These are phyloP conservation scores for Cytospora leucostoma DNA, from an alignment of 2,329 filamentous ascomycete genomes.

Conservation along the genomic window DNA sequence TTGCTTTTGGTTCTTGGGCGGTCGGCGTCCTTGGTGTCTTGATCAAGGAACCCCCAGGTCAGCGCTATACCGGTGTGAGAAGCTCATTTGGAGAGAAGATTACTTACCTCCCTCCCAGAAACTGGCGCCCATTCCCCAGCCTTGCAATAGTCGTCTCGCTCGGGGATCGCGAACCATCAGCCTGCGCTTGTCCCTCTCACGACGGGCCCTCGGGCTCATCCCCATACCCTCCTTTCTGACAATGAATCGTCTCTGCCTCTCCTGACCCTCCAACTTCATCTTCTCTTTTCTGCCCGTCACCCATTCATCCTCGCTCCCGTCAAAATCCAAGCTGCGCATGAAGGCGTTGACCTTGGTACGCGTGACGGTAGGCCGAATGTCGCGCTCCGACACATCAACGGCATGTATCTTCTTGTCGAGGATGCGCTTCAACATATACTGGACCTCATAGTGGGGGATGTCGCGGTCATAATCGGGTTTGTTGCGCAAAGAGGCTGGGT, in stretches of 20 bases:
- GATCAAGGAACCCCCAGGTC: neutral
- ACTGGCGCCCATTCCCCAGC: constrained; percentile 22
- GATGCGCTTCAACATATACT: constrained; percentile 21
- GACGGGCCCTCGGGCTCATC: constrained; percentile 2
- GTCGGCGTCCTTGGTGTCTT: neutral
- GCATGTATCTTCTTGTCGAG: constrained; percentile 25
- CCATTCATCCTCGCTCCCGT: constrained; percentile 21
- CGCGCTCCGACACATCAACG: constrained; percentile 11
- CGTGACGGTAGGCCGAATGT: constrained; percentile 5
- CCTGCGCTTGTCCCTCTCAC: constrained; percentile 13
- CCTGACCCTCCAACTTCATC: neutral
- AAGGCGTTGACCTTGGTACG: constrained; percentile 20
- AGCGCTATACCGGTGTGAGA: neutral
- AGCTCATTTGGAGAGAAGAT: neutral
- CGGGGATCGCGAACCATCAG: constrained; percentile 8
- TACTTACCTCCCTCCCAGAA: constrained; percentile 24
- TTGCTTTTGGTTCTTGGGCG: neutral
- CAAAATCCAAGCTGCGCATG: constrained; percentile 20
- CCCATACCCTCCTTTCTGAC: constrained; percentile 1
- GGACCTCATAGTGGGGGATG: constrained; percentile 19
- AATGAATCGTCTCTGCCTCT: constrained; percentile 12
- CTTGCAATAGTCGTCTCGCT: constrained; percentile 14
- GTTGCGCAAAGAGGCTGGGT: constrained; percentile 8
- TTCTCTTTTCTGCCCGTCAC: neutral
- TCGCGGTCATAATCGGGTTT: constrained; percentile 17